Evolutionary conservation across 768 basidiomycete genomes (phyloP).

Genomic region (Serendipita sp.): DNA sequence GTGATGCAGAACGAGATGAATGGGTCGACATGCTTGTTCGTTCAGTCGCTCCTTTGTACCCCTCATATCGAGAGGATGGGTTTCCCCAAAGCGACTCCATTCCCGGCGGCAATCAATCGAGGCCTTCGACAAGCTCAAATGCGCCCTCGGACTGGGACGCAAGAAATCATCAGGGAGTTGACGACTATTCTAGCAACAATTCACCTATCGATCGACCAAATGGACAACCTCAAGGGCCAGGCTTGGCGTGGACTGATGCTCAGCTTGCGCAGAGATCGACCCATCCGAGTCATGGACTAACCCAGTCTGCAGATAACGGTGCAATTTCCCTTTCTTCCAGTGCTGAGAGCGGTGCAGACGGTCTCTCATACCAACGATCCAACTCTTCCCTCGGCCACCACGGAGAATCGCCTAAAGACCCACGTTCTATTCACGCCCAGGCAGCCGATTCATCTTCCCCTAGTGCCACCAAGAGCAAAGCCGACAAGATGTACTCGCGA

Average conservation of each 20-base stretch:
- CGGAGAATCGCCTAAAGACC: neutral
- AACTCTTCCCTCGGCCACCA: neutral
- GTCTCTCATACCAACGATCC: neutral
- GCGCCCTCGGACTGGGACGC: neutral
- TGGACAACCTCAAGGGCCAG: neutral
- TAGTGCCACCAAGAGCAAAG: neutral
- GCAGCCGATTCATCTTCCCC: neutral
- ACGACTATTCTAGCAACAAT: neutral
- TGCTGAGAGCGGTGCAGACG: neutral
- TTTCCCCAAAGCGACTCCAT: neutral
- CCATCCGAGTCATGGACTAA: neutral
- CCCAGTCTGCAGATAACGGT: neutral
- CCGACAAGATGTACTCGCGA: conserved; percentile 25
- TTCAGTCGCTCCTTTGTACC: conserved; percentile 33
- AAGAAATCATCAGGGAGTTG: neutral
- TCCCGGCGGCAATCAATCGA: neutral
- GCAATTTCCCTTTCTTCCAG: neutral
- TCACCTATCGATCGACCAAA: neutral
- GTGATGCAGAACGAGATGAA: conserved; percentile 78
- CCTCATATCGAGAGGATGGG: neutral
- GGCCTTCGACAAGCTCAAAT: neutral
- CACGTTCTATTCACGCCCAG: neutral
- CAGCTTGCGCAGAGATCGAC: neutral
- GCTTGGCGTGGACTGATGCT: neutral
- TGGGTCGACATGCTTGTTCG: conserved; percentile 93